Conservation (phyloP, 1,139 yeast species). For the Kluyveromyces sp. region DNA sequence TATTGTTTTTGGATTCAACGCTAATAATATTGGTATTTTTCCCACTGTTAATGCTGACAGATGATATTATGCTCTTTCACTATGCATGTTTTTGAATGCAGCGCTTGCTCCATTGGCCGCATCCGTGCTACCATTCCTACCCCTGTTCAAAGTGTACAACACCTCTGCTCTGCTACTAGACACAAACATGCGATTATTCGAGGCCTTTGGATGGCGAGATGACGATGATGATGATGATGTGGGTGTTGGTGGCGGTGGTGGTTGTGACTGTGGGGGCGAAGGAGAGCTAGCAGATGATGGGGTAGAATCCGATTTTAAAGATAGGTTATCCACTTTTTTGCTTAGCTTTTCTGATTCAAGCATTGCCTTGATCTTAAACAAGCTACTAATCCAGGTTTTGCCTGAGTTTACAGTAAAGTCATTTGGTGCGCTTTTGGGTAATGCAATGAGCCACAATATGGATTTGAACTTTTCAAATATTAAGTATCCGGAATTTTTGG, state of each 20-base stretch:
- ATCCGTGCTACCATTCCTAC: slow-evolving; percentile 7
- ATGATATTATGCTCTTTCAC: background rate
- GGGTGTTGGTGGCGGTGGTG: background rate
- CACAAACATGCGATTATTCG: slow-evolving; percentile 25
- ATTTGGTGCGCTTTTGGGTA: slow-evolving; percentile 19
- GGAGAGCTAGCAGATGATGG: background rate
- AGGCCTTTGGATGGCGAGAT: background rate
- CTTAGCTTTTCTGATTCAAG: slow-evolving; percentile 22
- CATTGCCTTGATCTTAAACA: slow-evolving; percentile 41
- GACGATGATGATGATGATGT: background rate
- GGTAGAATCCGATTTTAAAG: background rate
- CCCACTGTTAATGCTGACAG: too few species aligned
- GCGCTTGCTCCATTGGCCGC: slow-evolving; percentile 30
- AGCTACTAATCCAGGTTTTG: slow-evolving; percentile 42
- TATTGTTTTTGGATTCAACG: background rate
- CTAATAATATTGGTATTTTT: background rate
- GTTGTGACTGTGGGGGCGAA: too few species aligned
- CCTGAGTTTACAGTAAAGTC: slow-evolving; percentile 24
- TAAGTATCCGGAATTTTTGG: slow-evolving; percentile 48
- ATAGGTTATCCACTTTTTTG: slow-evolving; percentile 6
- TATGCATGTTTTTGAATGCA: slow-evolving; percentile 26
- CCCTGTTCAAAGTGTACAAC: slow-evolving; percentile 17
- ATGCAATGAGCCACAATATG: slow-evolving; percentile 52
- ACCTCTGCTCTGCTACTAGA: slow-evolving; percentile 30
- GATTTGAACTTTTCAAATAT: slow-evolving; percentile 54